Base-by-base conservation (phyloP, 2,329 filamentous ascomycete genomes). In the Magnaporthiopsis incrustans region DNA sequence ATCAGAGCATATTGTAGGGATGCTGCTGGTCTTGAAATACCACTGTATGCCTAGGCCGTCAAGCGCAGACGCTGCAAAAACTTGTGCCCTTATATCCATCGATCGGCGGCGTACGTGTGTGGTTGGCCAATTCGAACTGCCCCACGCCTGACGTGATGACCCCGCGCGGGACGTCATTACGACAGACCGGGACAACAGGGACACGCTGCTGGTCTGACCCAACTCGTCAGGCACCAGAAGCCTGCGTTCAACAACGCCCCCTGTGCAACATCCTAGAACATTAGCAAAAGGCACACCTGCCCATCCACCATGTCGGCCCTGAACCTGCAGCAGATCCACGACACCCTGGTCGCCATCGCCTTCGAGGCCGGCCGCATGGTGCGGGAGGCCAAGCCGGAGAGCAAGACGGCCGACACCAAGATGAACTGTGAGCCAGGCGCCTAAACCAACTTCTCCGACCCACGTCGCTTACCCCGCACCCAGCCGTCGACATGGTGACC, bases 401-500 rank as follows among this genome's bases (percentile, higher is more conserved):
- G 83, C 68, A 80, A 85, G 57, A 78, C 79, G 63, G 81, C 79
- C 18, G 85, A 79, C 61, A 87, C 82, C 44, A 89, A 89, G 76
- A 78, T 87, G 70, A 89, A 89, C 72, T 87, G 86, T 87, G 73
- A 66, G 76, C 69, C 65, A 30, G 44, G 3, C 12, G 30, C 30
- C 30, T 30, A 6, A 30, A 30, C 30, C 30, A 30, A 33, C 27
- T 35, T 35, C 33, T 12, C 33, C 33, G 33, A 35, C 56, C 10
- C 32, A 30, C 18, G 12, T 44, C 3, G 11, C 38, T 35, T 35
- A 35, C 38, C 38, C 15, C 10, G 57, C 57, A 26, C 12, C 26
- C 68, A 89, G 87, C 87, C 63, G 85, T 85, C 70, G 87, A 89
- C 71, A 83, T 89, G 62, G 87, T 89, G 57, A 89, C 87, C 30